Base-by-base conservation (phyloP, 352 stramenopile species). In the Blastocystis sp. region DNA sequence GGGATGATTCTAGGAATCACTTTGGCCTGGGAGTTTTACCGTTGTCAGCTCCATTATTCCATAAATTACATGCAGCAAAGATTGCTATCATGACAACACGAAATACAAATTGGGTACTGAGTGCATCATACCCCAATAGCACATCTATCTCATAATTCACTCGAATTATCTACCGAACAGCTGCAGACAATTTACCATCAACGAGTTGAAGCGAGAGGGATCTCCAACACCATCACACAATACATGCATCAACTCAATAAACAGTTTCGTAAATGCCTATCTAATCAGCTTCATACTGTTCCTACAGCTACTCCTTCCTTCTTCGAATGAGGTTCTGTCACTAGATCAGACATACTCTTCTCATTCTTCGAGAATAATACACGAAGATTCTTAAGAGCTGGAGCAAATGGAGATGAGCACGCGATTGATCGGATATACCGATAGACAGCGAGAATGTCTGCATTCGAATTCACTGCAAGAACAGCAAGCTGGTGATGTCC, bases 41-140 rank as follows among this genome's bases (percentile, higher is more conserved):
- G 5, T 48, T 51, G 7, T 66, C 48, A 17, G 37, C 44, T 22
- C 19, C 73, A 1, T 78, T 54, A 24, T 54, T 68, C 73, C 73
- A 84, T 15, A 53, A 35, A 42, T 68, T 57, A 51, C 37, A 27
- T 40, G 73, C 73, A 22, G 53, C 53, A 30, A 68, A 84, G 1
- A 84, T 66, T 37, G 48, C 73, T 24, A 84, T 66, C 73, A 84
- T 84, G 11, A 84, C 22, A 13, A 84, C 27, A 30, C 73, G 73
- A 27, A 68, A 84, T 5, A 84, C 53, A 40, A 44, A n/a, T 42
- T 53, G 54, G 0, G 73, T 60, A 30, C 42, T 42, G 24, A 60
- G 22, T 22, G 48, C 51, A 42, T 84, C 73, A 37, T 66, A 40
- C 11, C 44, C 22, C 48, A 84, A 24, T 33, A 84, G 53, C 5